Evolutionary conservation across 2,329 filamentous ascomycete genomes (phyloP), one percentile per base, ranked within the genome.

Genomic region (Xylaria arbuscula): DNA sequence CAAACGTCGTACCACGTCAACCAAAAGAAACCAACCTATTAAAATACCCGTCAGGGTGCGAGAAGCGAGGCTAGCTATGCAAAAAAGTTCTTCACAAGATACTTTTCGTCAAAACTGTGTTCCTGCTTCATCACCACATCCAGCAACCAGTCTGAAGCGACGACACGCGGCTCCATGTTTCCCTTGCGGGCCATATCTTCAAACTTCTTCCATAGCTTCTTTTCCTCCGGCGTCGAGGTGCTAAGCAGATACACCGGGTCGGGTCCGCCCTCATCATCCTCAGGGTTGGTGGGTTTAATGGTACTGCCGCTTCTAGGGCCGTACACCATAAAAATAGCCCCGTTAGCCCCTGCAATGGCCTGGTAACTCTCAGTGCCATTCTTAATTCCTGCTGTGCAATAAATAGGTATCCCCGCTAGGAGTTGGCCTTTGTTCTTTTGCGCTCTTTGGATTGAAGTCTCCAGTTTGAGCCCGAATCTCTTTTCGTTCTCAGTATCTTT

Each of bases 61-160:
- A 28, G 28, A 4, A 32, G 34, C 61, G 36, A 4, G 22, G n/a
- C 68, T 28, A 28, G 3, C 28, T 66, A 74, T 65, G 75, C 73
- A 71, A 82, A 83, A 74, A 82, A 85, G 64, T 83, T 83, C 56
- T 79, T 78, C 36, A 82, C 82, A 58, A 89, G 78, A 76, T 93
- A 93, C 72, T 85, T 87, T 48, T 89, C 82, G 65, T 89, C 84
- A 79, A 89, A 90, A n/a, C 84, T 84, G 70, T 96, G 83, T 79
- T 93, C 86, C 81, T 99, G 96, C 75, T 88, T 89, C 92, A 99
- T 95, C 4, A 93, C 93, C 68, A 94, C 90, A 76, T 94, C 91
- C 66, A 99, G 83, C 74, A 99, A 80, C 96, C 96, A 99, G 77
- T 99, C 94, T 2, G 92, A 88, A 55, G 87, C 88, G 28, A 98